These are phyloP conservation scores for Septoria linicola DNA, from an alignment of 2,329 filamentous ascomycete species.

Conservation along the genomic window DNA sequence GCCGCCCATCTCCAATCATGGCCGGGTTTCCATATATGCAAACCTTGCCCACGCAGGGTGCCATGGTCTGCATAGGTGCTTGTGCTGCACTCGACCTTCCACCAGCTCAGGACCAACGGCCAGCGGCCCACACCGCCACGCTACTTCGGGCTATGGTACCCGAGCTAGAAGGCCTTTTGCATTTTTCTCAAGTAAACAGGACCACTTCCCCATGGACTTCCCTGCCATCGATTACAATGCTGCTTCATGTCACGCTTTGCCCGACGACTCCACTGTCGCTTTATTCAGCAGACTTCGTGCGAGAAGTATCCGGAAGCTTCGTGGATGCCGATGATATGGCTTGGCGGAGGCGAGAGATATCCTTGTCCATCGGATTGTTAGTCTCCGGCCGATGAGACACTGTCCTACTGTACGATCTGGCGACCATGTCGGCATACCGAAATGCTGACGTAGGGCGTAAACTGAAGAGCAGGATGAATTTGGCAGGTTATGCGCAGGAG, in stretches of 20 bases:
- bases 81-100: neutral
- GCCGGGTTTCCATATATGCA: neutral
- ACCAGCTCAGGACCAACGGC: neutral
- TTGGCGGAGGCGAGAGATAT: neutral
- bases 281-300: neutral
- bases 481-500: neutral
- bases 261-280: neutral
- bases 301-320: neutral
- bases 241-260: constrained; percentile 1
- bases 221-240: constrained; percentile 1
- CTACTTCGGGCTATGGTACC: constrained; percentile 1
- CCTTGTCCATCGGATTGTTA: neutral
- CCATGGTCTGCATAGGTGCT: constrained; percentile 4
- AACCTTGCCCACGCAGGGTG: neutral
- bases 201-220: constrained; percentile 4
- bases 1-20: neutral
- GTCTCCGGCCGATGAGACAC: neutral
- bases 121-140: constrained; percentile 2
- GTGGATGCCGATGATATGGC: neutral
- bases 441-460: neutral
- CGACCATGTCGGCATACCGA: neutral
- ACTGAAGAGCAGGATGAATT: neutral
- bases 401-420: too few relatives aligned
- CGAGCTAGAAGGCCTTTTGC: constrained; percentile 9
- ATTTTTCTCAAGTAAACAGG: constrained; percentile 7